Percentiles rank a stretch among this genome's conserved stretches.
Conservation (phyloP, 352 stramenopile species). For the Phytophthora lateralis region DNA sequence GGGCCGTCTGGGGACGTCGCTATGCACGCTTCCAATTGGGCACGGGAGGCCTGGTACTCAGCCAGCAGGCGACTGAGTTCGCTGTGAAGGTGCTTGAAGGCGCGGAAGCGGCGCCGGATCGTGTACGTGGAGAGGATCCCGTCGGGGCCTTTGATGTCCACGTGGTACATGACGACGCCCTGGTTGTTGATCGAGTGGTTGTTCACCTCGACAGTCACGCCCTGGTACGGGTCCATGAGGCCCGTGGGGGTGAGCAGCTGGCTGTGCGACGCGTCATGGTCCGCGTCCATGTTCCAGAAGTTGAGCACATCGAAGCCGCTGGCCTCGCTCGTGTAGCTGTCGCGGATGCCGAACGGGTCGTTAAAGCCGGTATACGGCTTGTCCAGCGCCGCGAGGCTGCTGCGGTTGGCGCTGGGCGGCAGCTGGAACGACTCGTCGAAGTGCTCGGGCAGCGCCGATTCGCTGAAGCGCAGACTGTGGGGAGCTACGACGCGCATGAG, state of each 20-base stretch:
- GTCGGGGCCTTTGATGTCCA: constrained; percentile 83
- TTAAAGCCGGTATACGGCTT: constrained; percentile 25
- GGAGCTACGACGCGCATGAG: constrained; percentile 37
- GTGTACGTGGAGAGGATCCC: constrained; percentile 85
- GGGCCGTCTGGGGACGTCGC: constrained; percentile 4
- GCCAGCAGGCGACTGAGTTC: constrained; percentile 67
- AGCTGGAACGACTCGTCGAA: constrained; percentile 54
- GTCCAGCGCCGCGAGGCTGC: constrained; percentile 61
- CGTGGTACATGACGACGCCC: constrained; percentile 89
- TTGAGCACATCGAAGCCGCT: constrained; percentile 65
- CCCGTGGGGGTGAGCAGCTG: constrained; percentile 39
- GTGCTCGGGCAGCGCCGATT: constrained; percentile 54
- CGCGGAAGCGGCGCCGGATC: constrained; percentile 79
- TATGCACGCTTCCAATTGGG: constrained; percentile 14
- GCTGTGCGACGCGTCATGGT: constrained; percentile 44
- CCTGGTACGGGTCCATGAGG: constrained; percentile 65
- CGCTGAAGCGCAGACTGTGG: constrained; percentile 46
- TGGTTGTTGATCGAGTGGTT: constrained; percentile 77
- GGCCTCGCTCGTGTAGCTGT: constrained; percentile 70
- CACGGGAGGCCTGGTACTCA: constrained; percentile 51
- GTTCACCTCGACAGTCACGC: constrained; percentile 71
- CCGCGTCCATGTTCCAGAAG: constrained; percentile 58
- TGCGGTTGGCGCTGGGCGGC: constrained; percentile 53
- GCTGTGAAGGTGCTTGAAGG: constrained; percentile 80
- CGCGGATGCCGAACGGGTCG: constrained; percentile 36